Base-by-base conservation (phyloP, 2,329 filamentous ascomycete genomes). In the Rhynchosporium agropyri region DNA sequence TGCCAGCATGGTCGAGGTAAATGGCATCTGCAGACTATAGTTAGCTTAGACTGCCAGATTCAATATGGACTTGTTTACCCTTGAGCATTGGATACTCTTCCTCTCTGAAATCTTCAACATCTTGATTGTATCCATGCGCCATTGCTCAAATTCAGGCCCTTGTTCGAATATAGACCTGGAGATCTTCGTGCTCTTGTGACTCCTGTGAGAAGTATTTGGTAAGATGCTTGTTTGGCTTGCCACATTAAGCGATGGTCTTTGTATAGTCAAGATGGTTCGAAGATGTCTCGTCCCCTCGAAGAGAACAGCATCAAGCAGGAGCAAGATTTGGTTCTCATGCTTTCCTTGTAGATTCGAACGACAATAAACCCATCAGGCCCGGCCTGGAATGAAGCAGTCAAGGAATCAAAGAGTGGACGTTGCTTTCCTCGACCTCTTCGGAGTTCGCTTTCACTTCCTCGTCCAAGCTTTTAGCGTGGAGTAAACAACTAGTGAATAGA, bases 1-100 rank as follows among this genome's bases (percentile, higher is more conserved):
- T 91, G n/a, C 92, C 94, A 0, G 92, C 92, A 88, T 98, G 93
- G 71, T 98, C 94, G 62, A 98, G 87, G 75, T 97, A 98, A 15
- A 71, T 63, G 8, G 66, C 65, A 68, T 70, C 72, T 74, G 33
- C 9, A 31, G 42, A 15, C 2, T 15, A 38, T 28, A 45, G 50
- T 69, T 13, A 67, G 63, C 33, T n/a, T 38, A 10, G 26, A 29
- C 40, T 38, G 48, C 26, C 7, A 28, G 38, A 20, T 29, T 12
- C 33, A 28, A 45, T 26, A 13, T 13, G 50, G 15, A 64, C 71
- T 62, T 73, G 88, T 72, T 62, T 73, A 88, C 89, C 87, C 77
- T 83, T 79, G 49, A 91, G 79, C 86, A 90, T 89, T 31, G 89
- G 89, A 75, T 86, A 91, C 69, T 91, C 87, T 40, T 72, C 72